Evolutionary conservation across 2,329 filamentous ascomycete species (phyloP).

Genomic region (Tothia fuscella): DNA sequence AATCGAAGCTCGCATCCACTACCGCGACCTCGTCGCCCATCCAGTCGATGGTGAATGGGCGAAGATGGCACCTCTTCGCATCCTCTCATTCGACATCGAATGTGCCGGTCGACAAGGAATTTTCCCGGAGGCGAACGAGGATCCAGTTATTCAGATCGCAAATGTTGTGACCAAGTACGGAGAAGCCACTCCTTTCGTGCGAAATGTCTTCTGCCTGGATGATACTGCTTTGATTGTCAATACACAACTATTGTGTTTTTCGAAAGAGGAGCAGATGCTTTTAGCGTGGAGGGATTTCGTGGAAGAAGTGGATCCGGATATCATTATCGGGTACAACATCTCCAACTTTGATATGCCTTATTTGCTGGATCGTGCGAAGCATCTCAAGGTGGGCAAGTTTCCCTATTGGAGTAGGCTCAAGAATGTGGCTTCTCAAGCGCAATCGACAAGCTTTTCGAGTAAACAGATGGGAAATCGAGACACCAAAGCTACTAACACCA

Average conservation of each 20-base stretch:
- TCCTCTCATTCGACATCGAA: slow-evolving; percentile 96
- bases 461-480: slow-evolving; percentile 98
- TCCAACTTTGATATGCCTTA: slow-evolving; percentile 98
- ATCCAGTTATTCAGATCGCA: slow-evolving; percentile 96
- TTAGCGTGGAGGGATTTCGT: slow-evolving; percentile 84
- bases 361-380: slow-evolving; percentile 72
- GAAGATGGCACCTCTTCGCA: slow-evolving; percentile 89
- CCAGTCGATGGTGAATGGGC: slow-evolving; percentile 88
- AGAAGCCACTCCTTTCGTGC: slow-evolving; percentile 88
- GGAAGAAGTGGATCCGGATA: slow-evolving; percentile 81
- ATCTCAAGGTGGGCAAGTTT: slow-evolving; percentile 69
- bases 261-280: slow-evolving; percentile 80
- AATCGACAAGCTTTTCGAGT: slow-evolving; percentile 79
- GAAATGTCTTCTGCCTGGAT: slow-evolving; percentile 93
- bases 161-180: slow-evolving; percentile 91
- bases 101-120: slow-evolving; percentile 95
- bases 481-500: slow-evolving; percentile 87
- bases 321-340: slow-evolving; percentile 99
- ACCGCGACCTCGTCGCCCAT: slow-evolving; percentile 74
- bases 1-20: slow-evolving; percentile 81
- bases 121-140: slow-evolving; percentile 83
- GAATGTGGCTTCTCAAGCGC: slow-evolving; percentile 56
- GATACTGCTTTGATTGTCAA: slow-evolving; percentile 89
- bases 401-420: slow-evolving; percentile 79
- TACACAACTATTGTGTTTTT: slow-evolving; percentile 78